These are phyloP conservation scores for Batkoa obscura DNA, from an alignment of 371 early-diverging fungal genomes.

Conservation along the genomic window DNA sequence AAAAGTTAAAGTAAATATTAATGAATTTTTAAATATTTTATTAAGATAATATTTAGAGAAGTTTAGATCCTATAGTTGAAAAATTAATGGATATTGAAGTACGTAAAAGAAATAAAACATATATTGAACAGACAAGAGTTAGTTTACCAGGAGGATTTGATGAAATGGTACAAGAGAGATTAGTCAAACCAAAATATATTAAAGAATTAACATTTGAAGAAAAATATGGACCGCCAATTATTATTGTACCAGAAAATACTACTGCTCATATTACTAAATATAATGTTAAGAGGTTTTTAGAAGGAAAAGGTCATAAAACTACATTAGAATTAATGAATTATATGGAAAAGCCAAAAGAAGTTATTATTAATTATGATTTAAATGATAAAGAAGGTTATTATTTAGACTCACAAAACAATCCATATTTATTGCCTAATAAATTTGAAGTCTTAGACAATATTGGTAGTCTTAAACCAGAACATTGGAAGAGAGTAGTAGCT, in stretches of 20 bases:
- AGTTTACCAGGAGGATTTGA: too few species aligned
- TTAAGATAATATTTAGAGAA: too few species aligned
- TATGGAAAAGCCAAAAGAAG: neutral
- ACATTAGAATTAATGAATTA: neutral
- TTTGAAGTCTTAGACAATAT: conserved; percentile 44
- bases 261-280: conserved; percentile 64
- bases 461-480: conserved; percentile 36
- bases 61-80: too few species aligned
- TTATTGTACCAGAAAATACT: conserved; percentile 69
- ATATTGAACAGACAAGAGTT: too few species aligned
- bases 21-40: too few species aligned
- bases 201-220: neutral
- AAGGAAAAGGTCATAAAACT: conserved; percentile 29
- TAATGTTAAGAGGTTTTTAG: conserved; percentile 62
- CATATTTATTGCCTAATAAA: neutral
- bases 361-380: neutral
- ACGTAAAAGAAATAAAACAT: too few species aligned
- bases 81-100: too few species aligned
- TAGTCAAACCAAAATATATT: too few species aligned
- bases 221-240: conserved; percentile 31
- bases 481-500: conserved; percentile 74
- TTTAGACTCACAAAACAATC: neutral
- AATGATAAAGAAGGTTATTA: neutral
- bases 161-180: too few species aligned
- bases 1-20: too few species aligned